Conservation (phyloP, 352 stramenopile species). For the Halophytophthora batemanensis region DNA sequence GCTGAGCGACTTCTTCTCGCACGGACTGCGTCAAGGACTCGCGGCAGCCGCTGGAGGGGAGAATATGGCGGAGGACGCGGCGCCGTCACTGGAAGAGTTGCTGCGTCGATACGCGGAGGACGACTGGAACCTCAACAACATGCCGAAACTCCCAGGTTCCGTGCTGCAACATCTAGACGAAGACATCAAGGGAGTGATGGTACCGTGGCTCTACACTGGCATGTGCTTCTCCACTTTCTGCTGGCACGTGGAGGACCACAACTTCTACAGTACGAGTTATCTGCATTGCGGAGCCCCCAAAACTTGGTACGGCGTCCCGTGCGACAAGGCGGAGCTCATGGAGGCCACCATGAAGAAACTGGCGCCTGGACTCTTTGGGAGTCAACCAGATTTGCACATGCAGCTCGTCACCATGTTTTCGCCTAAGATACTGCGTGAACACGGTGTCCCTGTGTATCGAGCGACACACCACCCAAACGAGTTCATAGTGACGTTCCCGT, state of each 20-base stretch:
- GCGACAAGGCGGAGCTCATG: constrained; percentile 88
- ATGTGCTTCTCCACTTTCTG: constrained; percentile 99
- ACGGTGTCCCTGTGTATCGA: constrained; percentile 93
- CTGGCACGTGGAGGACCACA: constrained; percentile 99
- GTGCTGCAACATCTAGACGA: constrained; percentile 96
- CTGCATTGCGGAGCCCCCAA: constrained; percentile 96
- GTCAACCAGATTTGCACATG: constrained; percentile 95
- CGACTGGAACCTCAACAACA: constrained; percentile 99
- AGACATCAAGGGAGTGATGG: constrained; percentile 98
- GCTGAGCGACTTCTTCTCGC: constrained; percentile 50
- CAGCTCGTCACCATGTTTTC: constrained; percentile 88
- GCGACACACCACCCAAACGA: constrained; percentile 94
- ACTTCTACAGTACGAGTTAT: constrained; percentile 99
- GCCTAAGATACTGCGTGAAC: constrained; percentile 59
- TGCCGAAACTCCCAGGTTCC: constrained; percentile 92
- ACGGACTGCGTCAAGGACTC: constrained; percentile 38
- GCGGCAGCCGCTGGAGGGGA: constrained; percentile 14
- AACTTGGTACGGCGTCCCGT: constrained; percentile 97
- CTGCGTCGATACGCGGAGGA: constrained; percentile 75
- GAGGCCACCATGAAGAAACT: constrained; percentile 89
- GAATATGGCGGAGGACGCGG: constrained; percentile 13
- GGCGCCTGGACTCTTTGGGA: constrained; percentile 93
- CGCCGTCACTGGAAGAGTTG: constrained; percentile 42
- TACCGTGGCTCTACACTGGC: constrained; percentile 99
- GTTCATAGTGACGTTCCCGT: constrained; percentile 99